Percentiles rank a stretch among this genome's conserved stretches.
phyloP scores from a whole-genome alignment of 306 rosid genomes.

The Betula pendula region DNA sequence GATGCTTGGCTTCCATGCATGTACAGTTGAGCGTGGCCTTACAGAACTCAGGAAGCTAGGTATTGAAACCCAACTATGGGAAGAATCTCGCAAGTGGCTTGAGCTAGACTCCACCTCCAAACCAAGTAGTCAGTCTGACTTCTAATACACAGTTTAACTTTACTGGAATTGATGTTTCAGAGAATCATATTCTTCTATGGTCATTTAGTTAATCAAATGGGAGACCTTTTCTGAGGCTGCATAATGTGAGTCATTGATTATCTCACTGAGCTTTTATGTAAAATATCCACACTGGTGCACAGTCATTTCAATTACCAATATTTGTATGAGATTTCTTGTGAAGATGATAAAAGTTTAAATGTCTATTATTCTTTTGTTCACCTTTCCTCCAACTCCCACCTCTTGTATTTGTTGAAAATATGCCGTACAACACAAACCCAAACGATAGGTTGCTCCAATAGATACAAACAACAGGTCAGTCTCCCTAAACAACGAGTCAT shows the following conservation, averaged over 20 bases:
- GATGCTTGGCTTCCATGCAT: conserved; percentile 13
- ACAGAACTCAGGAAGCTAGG: conserved; percentile 71
- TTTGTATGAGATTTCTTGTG: not conserved
- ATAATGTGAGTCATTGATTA: not conserved
- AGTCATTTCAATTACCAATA: not conserved
- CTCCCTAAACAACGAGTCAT: no score
- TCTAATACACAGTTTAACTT: conserved; percentile 30
- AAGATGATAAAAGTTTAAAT: not conserved
- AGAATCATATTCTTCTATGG: not conserved
- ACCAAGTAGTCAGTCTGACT: conserved; percentile 46
- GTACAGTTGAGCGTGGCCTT: conserved; percentile 81
- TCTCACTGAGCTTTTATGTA: not conserved
- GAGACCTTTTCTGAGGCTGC: not conserved
- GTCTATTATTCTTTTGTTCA: not conserved
- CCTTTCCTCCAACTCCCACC: no score
- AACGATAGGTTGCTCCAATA: no score
- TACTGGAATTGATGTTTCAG: conserved; percentile 14
- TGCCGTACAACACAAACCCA: no score
- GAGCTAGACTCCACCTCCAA: conserved; percentile 42
- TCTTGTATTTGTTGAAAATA: no score
- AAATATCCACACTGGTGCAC: not conserved
- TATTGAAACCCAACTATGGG: conserved; percentile 80
- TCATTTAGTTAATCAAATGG: conserved; percentile 1
- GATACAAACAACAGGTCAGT: no score
- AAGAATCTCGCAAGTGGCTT: conserved; percentile 71